phyloP scores from a whole-genome alignment of 108 stramenopile species.

The Fistulifera pelliculosa region DNA sequence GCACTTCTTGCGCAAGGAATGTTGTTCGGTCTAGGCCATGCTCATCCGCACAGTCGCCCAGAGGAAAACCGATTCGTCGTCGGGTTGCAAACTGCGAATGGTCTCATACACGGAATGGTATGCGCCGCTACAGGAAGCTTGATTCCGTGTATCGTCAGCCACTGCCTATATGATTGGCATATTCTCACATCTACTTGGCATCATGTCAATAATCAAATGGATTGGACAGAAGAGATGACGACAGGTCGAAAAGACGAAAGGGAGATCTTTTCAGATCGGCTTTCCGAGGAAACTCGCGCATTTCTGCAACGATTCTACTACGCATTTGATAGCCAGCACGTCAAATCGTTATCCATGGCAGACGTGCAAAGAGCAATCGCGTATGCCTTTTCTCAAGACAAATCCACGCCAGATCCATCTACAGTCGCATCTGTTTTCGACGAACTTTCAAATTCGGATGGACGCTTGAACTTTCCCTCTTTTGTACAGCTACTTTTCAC shows the following conservation, averaged over 20 bases:
- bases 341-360: constrained; percentile 20
- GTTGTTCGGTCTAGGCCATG: constrained; percentile 38
- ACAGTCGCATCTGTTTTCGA: too few species aligned
- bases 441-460: too few species aligned
- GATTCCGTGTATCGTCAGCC: constrained; percentile 36
- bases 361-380: constrained; percentile 35
- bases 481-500: too few species aligned
- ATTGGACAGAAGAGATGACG: constrained; percentile 27
- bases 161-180: constrained; percentile 35
- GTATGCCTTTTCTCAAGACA: constrained; percentile 34
- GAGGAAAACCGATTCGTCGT: constrained; percentile 32
- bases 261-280: not conserved
- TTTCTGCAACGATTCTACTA: constrained; percentile 37
- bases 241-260: not conserved
- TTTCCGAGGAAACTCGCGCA: constrained; percentile 21
- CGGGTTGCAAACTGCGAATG: constrained; percentile 26
- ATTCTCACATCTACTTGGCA: constrained; percentile 34
- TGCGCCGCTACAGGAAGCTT: constrained; percentile 29
- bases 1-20: constrained; percentile 34
- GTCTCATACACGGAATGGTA: constrained; percentile 31
- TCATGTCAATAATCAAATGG: constrained; percentile 40
- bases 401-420: not conserved
- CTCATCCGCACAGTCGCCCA: constrained; percentile 13
- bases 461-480: too few species aligned
- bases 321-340: constrained; percentile 42